A percentile compares a stretch with the other conserved stretches of the same genome.
phyloP scores from a whole-genome alignment of 1,284 basidiomycete genomes.

The Trametes pubescens region DNA sequence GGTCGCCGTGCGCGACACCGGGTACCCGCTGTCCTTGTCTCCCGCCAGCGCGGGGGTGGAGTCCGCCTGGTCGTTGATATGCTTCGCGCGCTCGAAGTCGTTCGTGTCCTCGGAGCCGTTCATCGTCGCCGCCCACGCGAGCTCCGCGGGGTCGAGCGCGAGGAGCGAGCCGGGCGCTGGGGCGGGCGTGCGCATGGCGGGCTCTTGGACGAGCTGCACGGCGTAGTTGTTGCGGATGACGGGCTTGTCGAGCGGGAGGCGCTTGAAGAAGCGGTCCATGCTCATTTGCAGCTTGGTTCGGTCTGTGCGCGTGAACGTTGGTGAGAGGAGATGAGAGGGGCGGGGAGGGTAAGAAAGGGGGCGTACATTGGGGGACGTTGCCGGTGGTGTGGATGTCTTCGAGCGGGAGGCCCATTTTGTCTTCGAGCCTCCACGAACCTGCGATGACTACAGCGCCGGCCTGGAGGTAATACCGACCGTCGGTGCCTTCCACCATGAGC shows the following conservation, averaged over 20 bases:
- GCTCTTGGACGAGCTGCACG: slow-evolving; percentile 59
- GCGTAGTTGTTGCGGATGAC: slow-evolving; percentile 79
- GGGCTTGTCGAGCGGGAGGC: slow-evolving; percentile 71
- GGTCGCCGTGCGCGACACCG: slow-evolving; percentile 22
- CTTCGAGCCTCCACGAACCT: slow-evolving; percentile 80
- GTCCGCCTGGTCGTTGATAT: slow-evolving; percentile 33
- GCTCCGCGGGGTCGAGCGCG: slow-evolving; percentile 65
- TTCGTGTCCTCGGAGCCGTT: slow-evolving; percentile 68
- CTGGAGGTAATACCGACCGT: slow-evolving; percentile 78
- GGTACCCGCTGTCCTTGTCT: slow-evolving; percentile 23
- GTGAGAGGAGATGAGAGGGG: slow-evolving; percentile 5
- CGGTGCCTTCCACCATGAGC: slow-evolving; percentile 77
- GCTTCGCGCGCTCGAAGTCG: slow-evolving; percentile 37
- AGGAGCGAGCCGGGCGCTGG: slow-evolving; percentile 29
- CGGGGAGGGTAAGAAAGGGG: neutral
- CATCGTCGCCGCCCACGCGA: slow-evolving; percentile 71
- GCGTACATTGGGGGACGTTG: slow-evolving; percentile 74
- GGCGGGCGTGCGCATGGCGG: slow-evolving; percentile 29
- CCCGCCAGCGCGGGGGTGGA: slow-evolving; percentile 2
- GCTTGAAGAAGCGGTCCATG: slow-evolving; percentile 75
- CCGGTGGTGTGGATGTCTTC: slow-evolving; percentile 78
- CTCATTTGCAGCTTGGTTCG: slow-evolving; percentile 69
- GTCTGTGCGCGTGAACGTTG: slow-evolving; percentile 49
- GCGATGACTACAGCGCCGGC: slow-evolving; percentile 74
- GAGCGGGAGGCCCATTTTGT: slow-evolving; percentile 78